Base-by-base conservation (phyloP, 192 early-diverging fungal genomes). In the Dissophora ornata region DNA sequence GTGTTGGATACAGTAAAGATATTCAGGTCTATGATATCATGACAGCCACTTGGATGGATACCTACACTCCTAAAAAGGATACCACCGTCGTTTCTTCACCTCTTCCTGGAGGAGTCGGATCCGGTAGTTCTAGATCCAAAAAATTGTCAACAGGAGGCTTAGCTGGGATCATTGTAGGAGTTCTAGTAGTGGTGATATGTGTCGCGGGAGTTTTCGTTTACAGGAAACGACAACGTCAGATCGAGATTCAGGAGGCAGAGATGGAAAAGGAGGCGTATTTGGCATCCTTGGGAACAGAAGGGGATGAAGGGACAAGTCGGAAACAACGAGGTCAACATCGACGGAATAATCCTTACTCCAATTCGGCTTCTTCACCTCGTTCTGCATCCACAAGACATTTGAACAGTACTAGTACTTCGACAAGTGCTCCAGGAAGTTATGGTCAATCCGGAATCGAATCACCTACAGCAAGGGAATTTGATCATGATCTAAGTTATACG, bases 1-100 rank as follows among this genome's bases (percentile, higher is more conserved):
- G 59, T 2, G 42, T 38, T 15, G 73, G 64, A 45, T 77, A 67
- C n/a, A 12, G 28, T 16, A 52, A 52, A 18, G 73, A 77, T 42
- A 36, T 53, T 21, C 73, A 67, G 16, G 73, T 77, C 10, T 67
- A 54, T n/a, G 73, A 77, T 41, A 41, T 77, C 9, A 54, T 67
- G 25, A 40, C 18, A 19, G 25, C 59, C 0, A n/a, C 15, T 6
- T 77, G 73, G 73, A 50, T 67, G 73, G 15, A 1, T 2, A 34
- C 25, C 0, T 77, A 67, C 26, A 28, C 52, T 1, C 58, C 64
- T 9, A 77, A 67, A 28, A 12, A 44, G 22, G 73, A 77, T 45
- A 62, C 53, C 2, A 77, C 73, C 3, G 53, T 58, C 2, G 19
- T 42, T 4, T 63, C 60, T 8, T 33, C 57, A 34, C 69, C 69